Percentiles rank a stretch among this genome's conserved stretches.
phyloP scores from a whole-genome alignment of 352 stramenopile species.

The Globisporangium spinosum region DNA sequence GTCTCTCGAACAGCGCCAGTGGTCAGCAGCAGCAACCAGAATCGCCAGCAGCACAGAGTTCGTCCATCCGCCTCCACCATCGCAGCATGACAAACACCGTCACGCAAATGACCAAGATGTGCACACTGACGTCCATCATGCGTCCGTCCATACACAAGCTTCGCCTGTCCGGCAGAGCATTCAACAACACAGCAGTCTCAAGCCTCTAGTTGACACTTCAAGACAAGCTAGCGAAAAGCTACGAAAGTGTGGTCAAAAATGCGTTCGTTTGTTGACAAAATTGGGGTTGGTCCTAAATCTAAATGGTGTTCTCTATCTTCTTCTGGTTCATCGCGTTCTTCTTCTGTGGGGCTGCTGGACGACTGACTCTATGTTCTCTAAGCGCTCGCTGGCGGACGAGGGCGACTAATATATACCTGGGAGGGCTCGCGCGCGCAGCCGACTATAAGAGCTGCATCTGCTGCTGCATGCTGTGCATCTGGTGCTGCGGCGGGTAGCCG shows the following conservation, averaged over 20 bases:
- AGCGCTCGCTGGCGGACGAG: background rate
- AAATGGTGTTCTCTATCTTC: conserved; percentile 7
- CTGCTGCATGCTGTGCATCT: conserved; percentile 71
- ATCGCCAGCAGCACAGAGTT: background rate
- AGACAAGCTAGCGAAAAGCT: background rate
- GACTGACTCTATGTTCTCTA: conserved; percentile 18
- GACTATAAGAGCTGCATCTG: conserved; percentile 77
- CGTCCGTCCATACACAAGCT: background rate
- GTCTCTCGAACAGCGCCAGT: background rate
- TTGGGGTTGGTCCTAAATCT: background rate
- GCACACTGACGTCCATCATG: background rate
- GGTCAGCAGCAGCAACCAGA: background rate
- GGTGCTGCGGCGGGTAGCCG: conserved; percentile 47
- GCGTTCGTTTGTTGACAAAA: conserved; percentile 6
- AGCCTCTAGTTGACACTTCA: no score
- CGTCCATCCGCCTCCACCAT: background rate
- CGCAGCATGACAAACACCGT: background rate
- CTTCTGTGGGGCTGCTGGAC: background rate
- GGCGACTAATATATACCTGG: conserved; percentile 26
- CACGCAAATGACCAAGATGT: background rate
- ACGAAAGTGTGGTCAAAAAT: conserved; percentile 2
- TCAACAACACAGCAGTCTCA: no score
- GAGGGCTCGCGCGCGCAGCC: background rate
- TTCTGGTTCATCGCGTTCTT: background rate
- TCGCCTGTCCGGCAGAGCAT: background rate